A percentile compares a stretch with the other conserved stretches of the same genome.
Evolutionary conservation across 2,329 filamentous ascomycete genomes (phyloP).

Genomic region (Apiospora pterosperma): DNA sequence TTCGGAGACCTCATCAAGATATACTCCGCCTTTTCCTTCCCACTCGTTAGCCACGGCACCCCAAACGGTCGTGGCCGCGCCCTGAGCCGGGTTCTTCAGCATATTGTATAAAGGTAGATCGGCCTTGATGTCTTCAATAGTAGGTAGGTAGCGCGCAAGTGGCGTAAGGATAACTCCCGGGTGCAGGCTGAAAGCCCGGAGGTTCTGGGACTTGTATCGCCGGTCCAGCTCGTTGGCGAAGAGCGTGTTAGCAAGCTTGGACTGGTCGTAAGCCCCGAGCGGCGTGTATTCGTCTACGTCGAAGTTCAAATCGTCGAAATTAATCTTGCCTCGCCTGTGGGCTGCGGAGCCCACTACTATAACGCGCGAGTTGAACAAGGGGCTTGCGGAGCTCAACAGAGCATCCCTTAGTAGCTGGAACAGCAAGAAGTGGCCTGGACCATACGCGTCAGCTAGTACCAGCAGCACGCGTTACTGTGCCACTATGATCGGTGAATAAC

Average conservation of each 20-base stretch:
- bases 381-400: not conserved
- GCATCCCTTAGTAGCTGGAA: slow-evolving; percentile 23
- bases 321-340: not conserved
- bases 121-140: slow-evolving; percentile 11
- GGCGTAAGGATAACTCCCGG: slow-evolving; percentile 40
- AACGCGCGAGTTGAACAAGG: slow-evolving; percentile 8
- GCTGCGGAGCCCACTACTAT: slow-evolving; percentile 10
- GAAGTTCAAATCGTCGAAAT: slow-evolving; percentile 15
- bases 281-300: slow-evolving; percentile 25
- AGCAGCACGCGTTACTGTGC: no score
- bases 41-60: no score
- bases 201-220: slow-evolving; percentile 37
- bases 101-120: slow-evolving; percentile 3
- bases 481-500: no score
- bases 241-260: slow-evolving; percentile 39
- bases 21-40: no score
- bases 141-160: slow-evolving; percentile 19
- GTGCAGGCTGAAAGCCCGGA: slow-evolving; percentile 43
- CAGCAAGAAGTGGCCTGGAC: slow-evolving; percentile 30
- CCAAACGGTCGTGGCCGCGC: slow-evolving; percentile 41
- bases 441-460: no score
- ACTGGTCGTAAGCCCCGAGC: slow-evolving; percentile 38
- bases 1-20: no score
- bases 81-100: slow-evolving; percentile 36
- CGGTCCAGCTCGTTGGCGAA: slow-evolving; percentile 38